Conservation (phyloP, 2,329 filamentous ascomycete species). For the Bipolaris victoriae region DNA sequence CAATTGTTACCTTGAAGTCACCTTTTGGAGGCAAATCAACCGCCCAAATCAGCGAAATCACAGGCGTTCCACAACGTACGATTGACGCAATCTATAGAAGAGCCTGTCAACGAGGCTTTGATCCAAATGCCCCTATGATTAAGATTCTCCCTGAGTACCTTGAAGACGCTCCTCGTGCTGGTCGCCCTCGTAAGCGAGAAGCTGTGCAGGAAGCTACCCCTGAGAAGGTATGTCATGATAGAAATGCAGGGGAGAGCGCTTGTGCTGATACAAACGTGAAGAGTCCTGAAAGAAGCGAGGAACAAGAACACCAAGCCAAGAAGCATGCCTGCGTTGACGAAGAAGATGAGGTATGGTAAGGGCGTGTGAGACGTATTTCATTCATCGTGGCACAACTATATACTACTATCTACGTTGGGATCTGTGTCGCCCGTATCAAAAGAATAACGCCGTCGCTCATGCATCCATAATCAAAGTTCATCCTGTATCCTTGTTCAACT, state of each 20-base stretch:
- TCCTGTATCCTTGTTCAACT: background rate
- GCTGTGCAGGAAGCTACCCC: background rate
- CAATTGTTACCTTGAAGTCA: conserved; percentile 10
- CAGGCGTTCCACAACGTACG: background rate
- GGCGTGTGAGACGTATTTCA: background rate
- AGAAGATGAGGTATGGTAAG: background rate
- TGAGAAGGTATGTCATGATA: background rate
- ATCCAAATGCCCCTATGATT: background rate
- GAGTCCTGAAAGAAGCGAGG: no score
- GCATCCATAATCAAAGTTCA: conserved; percentile 32
- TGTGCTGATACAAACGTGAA: no score
- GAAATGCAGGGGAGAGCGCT: no score
- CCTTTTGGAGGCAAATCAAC: background rate
- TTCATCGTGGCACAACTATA: conserved; percentile 11
- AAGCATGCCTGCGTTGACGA: no score
- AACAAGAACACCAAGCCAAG: no score
- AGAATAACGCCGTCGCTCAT: conserved; percentile 42
- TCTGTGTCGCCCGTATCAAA: background rate
- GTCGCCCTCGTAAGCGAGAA: background rate
- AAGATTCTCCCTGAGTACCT: background rate
- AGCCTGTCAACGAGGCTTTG: background rate
- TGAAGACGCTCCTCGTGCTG: background rate
- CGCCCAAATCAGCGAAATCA: background rate
- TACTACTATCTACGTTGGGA: conserved; percentile 12
- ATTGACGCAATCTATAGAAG: background rate